Base-by-base conservation (phyloP, 768 basidiomycete genomes). In the Amanita subjunquillea region DNA sequence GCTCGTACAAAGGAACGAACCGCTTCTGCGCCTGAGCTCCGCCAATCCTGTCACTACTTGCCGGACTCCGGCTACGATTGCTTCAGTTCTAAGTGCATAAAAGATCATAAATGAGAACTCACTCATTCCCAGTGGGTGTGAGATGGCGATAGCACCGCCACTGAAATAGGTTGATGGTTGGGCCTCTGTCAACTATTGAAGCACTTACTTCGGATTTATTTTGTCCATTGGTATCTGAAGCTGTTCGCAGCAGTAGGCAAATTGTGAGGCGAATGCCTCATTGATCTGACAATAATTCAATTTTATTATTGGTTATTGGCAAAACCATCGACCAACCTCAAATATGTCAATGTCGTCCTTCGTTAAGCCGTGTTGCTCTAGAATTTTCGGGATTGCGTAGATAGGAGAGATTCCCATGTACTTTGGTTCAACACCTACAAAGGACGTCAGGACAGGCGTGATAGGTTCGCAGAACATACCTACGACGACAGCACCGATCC, bases 241-340 rank as follows among this genome's bases (percentile, higher is more conserved):
- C 60, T 90, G 72, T 60, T 94, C 86, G 6, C 94, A 82, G 49
- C 89, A 93, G 68, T 92, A 87, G n/a, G 87, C 89, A 55, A 91
- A 94, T 62, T 95, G 92, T 1, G 89, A 92, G 0, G 91, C 91
- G 55, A 94, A 95, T 0, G 92, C 92, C 66, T 93, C 87, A 53
- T 91, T 91, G 57, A 89, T 86, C 87, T 91, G 56, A 9, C 54
- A 27, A 49, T 22, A 17, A 3, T n/a, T 22, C 32, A 40, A 34
- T 34, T 34, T 12, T 50, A 23, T 50, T 47, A 40, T 15, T n/a
- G 27, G 15, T n/a, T 1, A 7, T 8, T 32, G 8, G 25, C 30
- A 37, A 46, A 34, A 50, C 17, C n/a, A 17, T 17, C 1, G 17
- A 32, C 64, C 44, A 51, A 82, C 88, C 75, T 90, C 88, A 63